Percentiles rank a stretch among this genome's conserved stretches.
These are phyloP conservation scores for Leptodontidium sp. DNA, from an alignment of 2,329 filamentous ascomycete species.

Conservation along the genomic window DNA sequence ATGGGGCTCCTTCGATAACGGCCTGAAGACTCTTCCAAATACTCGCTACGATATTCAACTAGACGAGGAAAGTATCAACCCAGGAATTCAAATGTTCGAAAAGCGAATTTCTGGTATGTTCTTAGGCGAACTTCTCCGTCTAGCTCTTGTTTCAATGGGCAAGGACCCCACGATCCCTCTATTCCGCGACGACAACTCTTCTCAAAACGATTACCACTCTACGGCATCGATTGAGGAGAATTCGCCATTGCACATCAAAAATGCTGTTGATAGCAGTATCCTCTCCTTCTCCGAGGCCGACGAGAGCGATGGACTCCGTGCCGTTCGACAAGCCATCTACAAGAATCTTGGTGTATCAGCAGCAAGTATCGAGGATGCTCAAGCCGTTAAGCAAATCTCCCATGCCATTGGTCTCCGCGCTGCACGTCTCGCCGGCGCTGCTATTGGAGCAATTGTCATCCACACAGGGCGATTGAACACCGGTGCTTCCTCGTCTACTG, in stretches of 20 bases:
- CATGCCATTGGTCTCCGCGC: constrained; percentile 87
- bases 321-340: constrained; percentile 80
- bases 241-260: constrained; percentile 77
- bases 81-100: constrained; percentile 98
- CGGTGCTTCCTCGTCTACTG: constrained; percentile 25
- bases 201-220: constrained; percentile 72
- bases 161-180: constrained; percentile 71
- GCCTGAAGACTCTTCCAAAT: constrained; percentile 84
- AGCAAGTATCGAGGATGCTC: constrained; percentile 82
- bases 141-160: constrained; percentile 76
- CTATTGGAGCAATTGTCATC: constrained; percentile 84
- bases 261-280: constrained; percentile 91
- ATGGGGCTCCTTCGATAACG: constrained; percentile 98
- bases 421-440: constrained; percentile 86
- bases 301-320: constrained; percentile 73
- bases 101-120: constrained; percentile 99
- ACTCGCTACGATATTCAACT: constrained; percentile 84
- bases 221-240: constrained; percentile 73
- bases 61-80: constrained; percentile 84
- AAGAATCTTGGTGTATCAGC: constrained; percentile 78
- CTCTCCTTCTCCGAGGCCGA: constrained; percentile 89
- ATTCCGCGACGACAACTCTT: constrained; percentile 79
- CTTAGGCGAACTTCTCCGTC: constrained; percentile 88
- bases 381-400: constrained; percentile 84
- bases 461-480: constrained; percentile 76